phyloP scores from a whole-genome alignment of 495 filamentous ascomycete genomes.

The Aspergillus asperescens region DNA sequence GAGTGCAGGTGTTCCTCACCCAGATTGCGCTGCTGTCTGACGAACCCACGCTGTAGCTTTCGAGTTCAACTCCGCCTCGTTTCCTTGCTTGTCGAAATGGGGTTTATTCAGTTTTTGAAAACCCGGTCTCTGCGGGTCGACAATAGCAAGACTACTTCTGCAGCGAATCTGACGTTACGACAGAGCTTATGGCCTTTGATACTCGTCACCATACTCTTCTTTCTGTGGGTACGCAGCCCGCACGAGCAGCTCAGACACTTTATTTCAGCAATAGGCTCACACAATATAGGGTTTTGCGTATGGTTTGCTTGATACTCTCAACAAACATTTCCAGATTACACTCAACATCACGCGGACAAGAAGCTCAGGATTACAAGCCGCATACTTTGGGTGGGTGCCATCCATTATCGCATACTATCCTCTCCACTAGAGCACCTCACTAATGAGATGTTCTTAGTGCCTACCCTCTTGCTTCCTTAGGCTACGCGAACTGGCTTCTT shows the following conservation, averaged over 20 bases:
- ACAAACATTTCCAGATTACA: slow-evolving; percentile 53
- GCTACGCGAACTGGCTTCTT: slow-evolving; percentile 54
- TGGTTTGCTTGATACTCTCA: slow-evolving; percentile 42
- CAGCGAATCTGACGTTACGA: slow-evolving; percentile 53
- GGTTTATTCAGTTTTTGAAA: slow-evolving; percentile 27
- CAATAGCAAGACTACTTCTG: slow-evolving; percentile 49
- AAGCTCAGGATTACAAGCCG: slow-evolving; percentile 51
- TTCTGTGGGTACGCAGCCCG: slow-evolving; percentile 51
- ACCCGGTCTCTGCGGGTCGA: slow-evolving; percentile 33
- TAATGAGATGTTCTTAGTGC: slow-evolving; percentile 28
- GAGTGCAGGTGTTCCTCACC: background rate
- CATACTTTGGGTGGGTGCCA: slow-evolving; percentile 42
- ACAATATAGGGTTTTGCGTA: slow-evolving; percentile 46
- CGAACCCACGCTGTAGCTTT: background rate
- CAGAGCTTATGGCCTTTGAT: slow-evolving; percentile 49
- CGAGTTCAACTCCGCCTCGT: background rate
- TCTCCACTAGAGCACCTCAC: background rate
- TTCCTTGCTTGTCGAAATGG: slow-evolving; percentile 18
- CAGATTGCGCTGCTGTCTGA: background rate
- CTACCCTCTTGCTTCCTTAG: slow-evolving; percentile 56
- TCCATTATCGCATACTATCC: background rate
- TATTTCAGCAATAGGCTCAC: background rate
- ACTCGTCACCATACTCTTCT: slow-evolving; percentile 59
- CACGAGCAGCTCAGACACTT: background rate
- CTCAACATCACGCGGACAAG: slow-evolving; percentile 46